Evolutionary conservation across 148 eudicot species (phyloP).

Genomic region (Rhododendron henanense): DNA sequence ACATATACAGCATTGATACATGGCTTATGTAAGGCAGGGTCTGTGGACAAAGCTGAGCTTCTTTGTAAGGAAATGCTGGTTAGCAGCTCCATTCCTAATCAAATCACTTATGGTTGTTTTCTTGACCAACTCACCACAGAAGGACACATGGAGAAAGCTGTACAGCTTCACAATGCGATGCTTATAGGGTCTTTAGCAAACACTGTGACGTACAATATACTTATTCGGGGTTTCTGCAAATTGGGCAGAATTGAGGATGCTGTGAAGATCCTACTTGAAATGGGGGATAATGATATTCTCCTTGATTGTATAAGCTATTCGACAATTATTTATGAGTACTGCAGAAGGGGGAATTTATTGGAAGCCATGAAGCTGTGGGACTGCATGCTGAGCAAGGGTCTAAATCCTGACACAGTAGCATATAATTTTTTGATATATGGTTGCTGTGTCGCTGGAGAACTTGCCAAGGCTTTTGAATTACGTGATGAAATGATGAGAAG

Average conservation of each 20-base stretch:
- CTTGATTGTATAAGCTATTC: conserved; percentile 91
- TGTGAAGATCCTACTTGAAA: conserved; percentile 41
- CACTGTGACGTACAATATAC: conserved; percentile 69
- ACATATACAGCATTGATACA: conserved; percentile 68
- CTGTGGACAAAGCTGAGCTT: conserved; percentile 50
- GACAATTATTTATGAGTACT: conserved; percentile 57
- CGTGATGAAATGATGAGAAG: conserved; percentile 57
- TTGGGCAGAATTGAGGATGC: conserved; percentile 65
- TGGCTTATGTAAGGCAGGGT: conserved; percentile 63
- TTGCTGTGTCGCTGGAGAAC: conserved; percentile 65
- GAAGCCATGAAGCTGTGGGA: conserved; percentile 71
- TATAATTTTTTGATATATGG: conserved; percentile 64
- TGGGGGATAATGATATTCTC: conserved; percentile 44
- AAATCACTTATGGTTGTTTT: conserved; percentile 71
- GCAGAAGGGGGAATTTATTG: conserved; percentile 50
- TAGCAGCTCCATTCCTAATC: conserved; percentile 52
- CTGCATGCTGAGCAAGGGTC: conserved; percentile 53
- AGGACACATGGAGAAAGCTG: conserved; percentile 62
- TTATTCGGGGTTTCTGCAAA: conserved; percentile 78
- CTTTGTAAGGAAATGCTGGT: conserved; percentile 64
- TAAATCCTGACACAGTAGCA: conserved; percentile 70
- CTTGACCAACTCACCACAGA: conserved; percentile 55
- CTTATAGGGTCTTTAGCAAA: conserved; percentile 49
- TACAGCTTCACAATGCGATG: conserved; percentile 56
- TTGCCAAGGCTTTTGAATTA: conserved; percentile 53